A percentile compares a stretch with the other conserved stretches of the same genome.
These are phyloP conservation scores for Solanum sparsipilum DNA, from an alignment of 257 asterid genomes.

Conservation along the genomic window DNA sequence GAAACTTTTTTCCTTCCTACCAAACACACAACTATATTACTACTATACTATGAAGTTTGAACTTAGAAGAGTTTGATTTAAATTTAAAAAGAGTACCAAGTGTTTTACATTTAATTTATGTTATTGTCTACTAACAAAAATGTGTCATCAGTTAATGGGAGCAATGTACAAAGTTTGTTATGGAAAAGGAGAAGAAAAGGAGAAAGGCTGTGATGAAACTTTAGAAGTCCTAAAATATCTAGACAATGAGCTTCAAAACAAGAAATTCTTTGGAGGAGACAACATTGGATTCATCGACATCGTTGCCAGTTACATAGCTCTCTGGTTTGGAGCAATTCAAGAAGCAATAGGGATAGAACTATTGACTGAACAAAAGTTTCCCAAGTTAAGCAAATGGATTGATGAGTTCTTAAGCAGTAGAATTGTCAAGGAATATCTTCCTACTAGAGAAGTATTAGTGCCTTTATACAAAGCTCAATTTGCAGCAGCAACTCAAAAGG, in stretches of 20 bases:
- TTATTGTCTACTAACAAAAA: neutral
- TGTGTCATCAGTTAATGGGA: neutral
- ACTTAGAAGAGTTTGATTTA: neutral
- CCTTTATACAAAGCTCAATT: neutral
- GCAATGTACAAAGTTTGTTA: neutral
- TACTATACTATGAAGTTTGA: neutral
- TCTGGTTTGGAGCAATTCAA: conserved; percentile 6
- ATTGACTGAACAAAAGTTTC: neutral
- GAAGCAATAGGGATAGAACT: neutral
- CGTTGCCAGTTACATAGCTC: neutral
- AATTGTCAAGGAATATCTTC: neutral
- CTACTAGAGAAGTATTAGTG: neutral
- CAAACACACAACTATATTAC: neutral
- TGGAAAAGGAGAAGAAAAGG: neutral
- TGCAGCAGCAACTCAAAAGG: neutral
- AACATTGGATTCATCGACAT: neutral
- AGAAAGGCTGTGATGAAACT: neutral
- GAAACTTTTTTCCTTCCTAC: neutral
- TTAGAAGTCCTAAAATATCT: neutral
- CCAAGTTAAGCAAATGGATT: neutral
- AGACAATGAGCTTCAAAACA: neutral
- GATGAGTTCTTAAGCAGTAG: neutral
- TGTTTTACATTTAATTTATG: neutral
- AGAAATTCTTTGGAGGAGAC: conserved; percentile 8
- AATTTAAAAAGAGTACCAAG: neutral